A percentile compares a stretch with the other conserved stretches of the same genome.
Evolutionary conservation across 257 asterid genomes (phyloP).

Genomic region (Agastache rugosa): DNA sequence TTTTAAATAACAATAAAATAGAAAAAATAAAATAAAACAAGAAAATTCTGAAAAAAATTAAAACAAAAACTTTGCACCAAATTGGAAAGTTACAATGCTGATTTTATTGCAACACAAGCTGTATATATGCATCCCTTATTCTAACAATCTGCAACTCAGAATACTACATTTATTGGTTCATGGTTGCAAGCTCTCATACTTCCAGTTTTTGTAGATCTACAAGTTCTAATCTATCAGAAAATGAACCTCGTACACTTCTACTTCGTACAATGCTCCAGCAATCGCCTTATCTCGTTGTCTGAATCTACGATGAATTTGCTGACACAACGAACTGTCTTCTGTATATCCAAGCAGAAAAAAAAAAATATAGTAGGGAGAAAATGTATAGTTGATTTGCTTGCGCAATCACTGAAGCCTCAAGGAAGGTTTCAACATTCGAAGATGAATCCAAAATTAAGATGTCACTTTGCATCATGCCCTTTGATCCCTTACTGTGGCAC

Average conservation of each 20-base stretch:
- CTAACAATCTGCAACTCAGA: conserved; percentile 24
- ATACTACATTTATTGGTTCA: conserved; percentile 1
- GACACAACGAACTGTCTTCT: conserved; percentile 1
- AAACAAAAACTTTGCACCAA: not conserved
- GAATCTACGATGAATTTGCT: conserved; percentile 4
- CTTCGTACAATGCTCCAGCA: conserved; percentile 29
- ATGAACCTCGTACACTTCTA: conserved; percentile 22
- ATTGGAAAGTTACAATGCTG: not conserved
- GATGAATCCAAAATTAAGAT: conserved; percentile 12
- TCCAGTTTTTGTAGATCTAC: conserved; percentile 20
- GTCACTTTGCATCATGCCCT: not conserved
- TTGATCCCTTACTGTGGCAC: not conserved
- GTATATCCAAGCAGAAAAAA: conserved; percentile 19
- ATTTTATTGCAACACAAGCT: conserved; percentile 5
- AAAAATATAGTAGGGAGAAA: not conserved
- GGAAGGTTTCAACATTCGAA: conserved; percentile 17
- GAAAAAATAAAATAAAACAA: not conserved
- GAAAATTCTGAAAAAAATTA: not conserved
- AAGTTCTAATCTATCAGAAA: conserved; percentile 11
- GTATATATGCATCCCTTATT: conserved; percentile 23
- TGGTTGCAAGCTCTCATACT: conserved; percentile 21
- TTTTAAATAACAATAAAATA: too few relatives aligned
- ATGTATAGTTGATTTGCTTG: conserved; percentile 29
- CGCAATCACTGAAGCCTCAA: not conserved
- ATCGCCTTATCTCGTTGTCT: conserved; percentile 13